Evolutionary conservation across 805 yeast genomes (phyloP), one percentile per base, ranked within the genome.

Genomic region (Kuraishia molischiana): DNA sequence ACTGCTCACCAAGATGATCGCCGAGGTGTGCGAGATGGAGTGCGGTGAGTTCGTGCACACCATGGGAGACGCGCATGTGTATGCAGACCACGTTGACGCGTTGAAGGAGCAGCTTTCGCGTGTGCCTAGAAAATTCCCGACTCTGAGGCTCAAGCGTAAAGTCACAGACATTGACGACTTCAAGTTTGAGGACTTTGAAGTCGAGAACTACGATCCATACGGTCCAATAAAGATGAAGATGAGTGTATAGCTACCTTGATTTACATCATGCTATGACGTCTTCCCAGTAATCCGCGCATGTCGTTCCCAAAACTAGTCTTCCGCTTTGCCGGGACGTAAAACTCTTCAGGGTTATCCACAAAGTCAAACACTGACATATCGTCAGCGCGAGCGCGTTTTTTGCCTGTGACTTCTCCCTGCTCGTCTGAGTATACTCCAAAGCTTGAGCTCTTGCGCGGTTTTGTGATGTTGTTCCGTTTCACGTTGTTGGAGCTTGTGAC

Each of bases 41-140:
- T 82, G 95, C 43, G 97, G 97, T 31, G 97, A 89, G 49, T 86
- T 92, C 49, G 74, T 90, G 39, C 97, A 92, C 54, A 87, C 95
- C 4, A 62, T 92, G 77, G 99, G 99, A 19, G 99, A 92, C 58
- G 85, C 96, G 1, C 99, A 92, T 54, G 95, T 92, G 6, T 92
- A 92, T 57, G 71, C 76, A 44, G 95, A 92, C 57, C 99, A 92
- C 56, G 75, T 90, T 11, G 96, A 87, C 39, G 96, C 97, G 1
- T 68, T 92, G 44, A 73, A 81, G 48, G 82, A 77, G 48, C 98
- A 92, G 59, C 58, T 85, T 8, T 55, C 64, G 32, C 77, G 99
- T 59, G 58, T 58, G 15, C 97, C 99, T 11, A 70, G 77, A 43
- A 55, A 59, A 15, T 92, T 92, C 62, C 99, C 99, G 4, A 84